Conservation (phyloP, 2,329 filamentous ascomycete species). For the Alternaria sp. region DNA sequence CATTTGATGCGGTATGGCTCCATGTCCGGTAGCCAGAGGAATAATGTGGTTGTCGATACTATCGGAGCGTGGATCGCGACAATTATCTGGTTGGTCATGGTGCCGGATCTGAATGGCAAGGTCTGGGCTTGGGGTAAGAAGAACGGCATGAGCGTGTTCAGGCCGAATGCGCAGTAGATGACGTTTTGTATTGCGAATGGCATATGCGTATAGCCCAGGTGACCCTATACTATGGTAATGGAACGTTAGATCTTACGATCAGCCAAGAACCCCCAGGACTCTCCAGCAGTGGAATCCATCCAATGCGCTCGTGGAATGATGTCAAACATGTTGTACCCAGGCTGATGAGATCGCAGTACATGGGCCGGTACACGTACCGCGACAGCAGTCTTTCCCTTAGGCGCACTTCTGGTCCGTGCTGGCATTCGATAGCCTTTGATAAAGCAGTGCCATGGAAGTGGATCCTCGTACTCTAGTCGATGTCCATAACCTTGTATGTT, state of each 20-base stretch:
- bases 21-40: constrained; percentile 60
- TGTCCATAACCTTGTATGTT: too few relatives aligned
- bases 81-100: constrained; percentile 62
- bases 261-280: not conserved
- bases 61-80: constrained; percentile 60
- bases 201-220: not conserved
- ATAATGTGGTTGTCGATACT: constrained; percentile 61
- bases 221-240: not conserved
- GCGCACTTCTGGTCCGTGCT: too few relatives aligned
- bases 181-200: not conserved
- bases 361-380: not conserved
- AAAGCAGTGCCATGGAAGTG: constrained; percentile 11
- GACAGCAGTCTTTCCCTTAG: too few relatives aligned
- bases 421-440: too few relatives aligned
- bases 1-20: constrained; percentile 70
- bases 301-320: constrained; percentile 1
- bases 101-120: constrained; percentile 63
- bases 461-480: too few relatives aligned
- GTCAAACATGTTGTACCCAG: constrained; percentile 1
- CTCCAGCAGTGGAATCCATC: not conserved
- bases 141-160: constrained; percentile 53
- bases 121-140: constrained; percentile 64
- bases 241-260: not conserved
- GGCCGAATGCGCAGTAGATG: constrained; percentile 32
- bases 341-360: not conserved